Percentiles rank a stretch among this genome's conserved stretches.
Evolutionary conservation across 2,329 filamentous ascomycete genomes (phyloP).

Genomic region (Monilinia aucupariae): DNA sequence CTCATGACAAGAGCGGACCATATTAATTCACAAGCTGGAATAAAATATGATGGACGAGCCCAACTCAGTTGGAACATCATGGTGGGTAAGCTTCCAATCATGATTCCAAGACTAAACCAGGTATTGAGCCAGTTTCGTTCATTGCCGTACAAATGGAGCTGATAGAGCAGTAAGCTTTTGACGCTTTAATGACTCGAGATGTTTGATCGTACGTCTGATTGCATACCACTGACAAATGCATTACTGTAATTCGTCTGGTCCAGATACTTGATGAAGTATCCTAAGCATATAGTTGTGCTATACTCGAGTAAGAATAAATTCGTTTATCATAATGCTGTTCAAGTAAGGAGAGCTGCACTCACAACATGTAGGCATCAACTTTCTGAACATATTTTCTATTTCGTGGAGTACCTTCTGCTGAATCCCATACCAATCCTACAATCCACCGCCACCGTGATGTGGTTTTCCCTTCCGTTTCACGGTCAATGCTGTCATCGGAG

Average conservation of each 20-base stretch:
- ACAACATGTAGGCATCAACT: slow-evolving; percentile 7
- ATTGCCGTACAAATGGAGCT: slow-evolving; percentile 44
- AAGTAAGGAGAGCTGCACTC: not conserved
- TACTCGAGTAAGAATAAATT: not conserved
- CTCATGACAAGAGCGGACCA: slow-evolving; percentile 3
- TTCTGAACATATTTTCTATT: slow-evolving; percentile 7
- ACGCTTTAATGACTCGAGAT: too few species aligned
- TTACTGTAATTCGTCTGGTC: slow-evolving; percentile 34
- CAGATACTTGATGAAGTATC: slow-evolving; percentile 43
- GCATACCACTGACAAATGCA: slow-evolving; percentile 32
- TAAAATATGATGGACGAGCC: slow-evolving; percentile 24
- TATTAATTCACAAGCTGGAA: slow-evolving; percentile 13
- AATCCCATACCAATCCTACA: not conserved
- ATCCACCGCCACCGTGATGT: slow-evolving; percentile 3
- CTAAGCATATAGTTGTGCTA: slow-evolving; percentile 1
- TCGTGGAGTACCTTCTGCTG: slow-evolving; percentile 7
- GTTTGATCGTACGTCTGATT: slow-evolving; percentile 33
- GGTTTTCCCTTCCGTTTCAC: not conserved
- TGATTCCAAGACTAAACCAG: slow-evolving; percentile 43
- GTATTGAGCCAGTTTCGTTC: slow-evolving; percentile 48
- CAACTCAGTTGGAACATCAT: slow-evolving; percentile 19
- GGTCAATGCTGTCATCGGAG: not conserved
- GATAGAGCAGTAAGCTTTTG: not conserved
- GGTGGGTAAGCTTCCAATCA: slow-evolving; percentile 20
- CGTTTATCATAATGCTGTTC: too few species aligned